phyloP scores from a whole-genome alignment of 306 rosid genomes.

The Pyrus communis region DNA sequence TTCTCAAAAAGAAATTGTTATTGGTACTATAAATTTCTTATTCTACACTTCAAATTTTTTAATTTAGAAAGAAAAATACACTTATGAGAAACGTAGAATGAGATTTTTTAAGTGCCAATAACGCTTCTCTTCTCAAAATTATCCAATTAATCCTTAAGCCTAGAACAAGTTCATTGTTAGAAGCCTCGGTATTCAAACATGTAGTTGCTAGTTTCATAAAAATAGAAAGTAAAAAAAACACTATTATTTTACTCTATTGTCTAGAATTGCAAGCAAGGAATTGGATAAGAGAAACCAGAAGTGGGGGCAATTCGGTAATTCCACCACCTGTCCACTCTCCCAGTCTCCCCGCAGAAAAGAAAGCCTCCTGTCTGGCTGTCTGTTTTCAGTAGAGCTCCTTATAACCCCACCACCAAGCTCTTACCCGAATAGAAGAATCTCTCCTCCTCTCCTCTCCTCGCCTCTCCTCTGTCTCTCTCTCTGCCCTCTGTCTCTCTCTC shows the following conservation, averaged over 20 bases:
- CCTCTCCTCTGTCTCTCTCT: too few species aligned
- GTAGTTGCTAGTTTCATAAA: background rate
- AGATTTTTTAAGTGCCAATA: too few species aligned
- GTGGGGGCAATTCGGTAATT: conserved; percentile 17
- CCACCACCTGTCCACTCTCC: background rate
- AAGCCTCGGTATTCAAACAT: background rate
- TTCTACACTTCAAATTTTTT: too few species aligned
- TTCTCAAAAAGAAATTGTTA: too few species aligned
- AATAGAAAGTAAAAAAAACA: background rate
- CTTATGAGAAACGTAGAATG: too few species aligned
- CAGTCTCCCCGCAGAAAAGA: background rate
- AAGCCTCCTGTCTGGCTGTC: conserved; percentile 24
- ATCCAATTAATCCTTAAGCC: too few species aligned
- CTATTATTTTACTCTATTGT: background rate
- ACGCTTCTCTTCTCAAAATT: too few species aligned
- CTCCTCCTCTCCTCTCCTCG: background rate
- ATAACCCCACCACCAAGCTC: conserved; percentile 51
- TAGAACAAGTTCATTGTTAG: too few species aligned
- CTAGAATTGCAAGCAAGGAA: background rate
- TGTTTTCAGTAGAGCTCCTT: conserved; percentile 31
- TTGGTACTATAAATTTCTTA: too few species aligned
- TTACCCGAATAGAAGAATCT: conserved; percentile 35
- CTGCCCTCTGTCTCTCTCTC: conserved; percentile 9
- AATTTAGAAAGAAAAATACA: too few species aligned
- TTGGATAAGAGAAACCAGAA: background rate